Conservation (phyloP, 1,284 basidiomycete genomes). For the Boletellus deceptivus region DNA sequence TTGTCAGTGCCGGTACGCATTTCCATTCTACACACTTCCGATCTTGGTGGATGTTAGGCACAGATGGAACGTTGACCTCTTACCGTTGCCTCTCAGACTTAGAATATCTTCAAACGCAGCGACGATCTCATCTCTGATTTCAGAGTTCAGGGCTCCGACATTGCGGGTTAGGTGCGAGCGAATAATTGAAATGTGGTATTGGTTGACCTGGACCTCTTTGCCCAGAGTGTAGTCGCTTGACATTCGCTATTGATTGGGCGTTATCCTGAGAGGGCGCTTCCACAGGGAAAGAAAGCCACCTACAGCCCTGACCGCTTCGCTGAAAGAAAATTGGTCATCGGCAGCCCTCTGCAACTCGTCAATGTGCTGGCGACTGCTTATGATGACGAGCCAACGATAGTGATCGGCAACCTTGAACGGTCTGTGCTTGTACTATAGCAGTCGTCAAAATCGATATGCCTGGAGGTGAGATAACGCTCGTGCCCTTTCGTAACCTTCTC, state of each 20-base stretch:
- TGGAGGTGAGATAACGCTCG: not conserved
- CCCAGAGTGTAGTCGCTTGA: conserved; percentile 32
- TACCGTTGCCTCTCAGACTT: conserved; percentile 18
- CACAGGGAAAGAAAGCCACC: not conserved
- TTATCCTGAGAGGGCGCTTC: not conserved
- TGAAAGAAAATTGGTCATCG: conserved; percentile 39
- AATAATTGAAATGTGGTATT: conserved; percentile 30
- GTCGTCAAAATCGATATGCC: not conserved
- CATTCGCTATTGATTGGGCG: conserved; percentile 13
- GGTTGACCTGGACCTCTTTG: conserved; percentile 17
- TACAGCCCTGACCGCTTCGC: conserved; percentile 35
- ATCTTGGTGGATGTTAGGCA: not conserved
- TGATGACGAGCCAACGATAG: conserved; percentile 42
- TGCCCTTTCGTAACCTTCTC: conserved; percentile 25
- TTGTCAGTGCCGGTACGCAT: conserved; percentile 17
- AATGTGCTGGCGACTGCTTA: conserved; percentile 36
- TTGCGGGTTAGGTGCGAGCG: conserved; percentile 32
- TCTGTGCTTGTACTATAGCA: conserved; percentile 32
- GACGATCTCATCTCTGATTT: conserved; percentile 35
- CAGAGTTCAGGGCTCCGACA: conserved; percentile 24
- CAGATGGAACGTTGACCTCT: not conserved
- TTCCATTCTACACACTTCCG: conserved; percentile 30
- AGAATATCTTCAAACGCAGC: conserved; percentile 28
- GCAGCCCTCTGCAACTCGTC: conserved; percentile 42
- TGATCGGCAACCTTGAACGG: conserved; percentile 43